These are phyloP conservation scores for Amanita polypyramis DNA, from an alignment of 768 basidiomycete species.

Conservation along the genomic window DNA sequence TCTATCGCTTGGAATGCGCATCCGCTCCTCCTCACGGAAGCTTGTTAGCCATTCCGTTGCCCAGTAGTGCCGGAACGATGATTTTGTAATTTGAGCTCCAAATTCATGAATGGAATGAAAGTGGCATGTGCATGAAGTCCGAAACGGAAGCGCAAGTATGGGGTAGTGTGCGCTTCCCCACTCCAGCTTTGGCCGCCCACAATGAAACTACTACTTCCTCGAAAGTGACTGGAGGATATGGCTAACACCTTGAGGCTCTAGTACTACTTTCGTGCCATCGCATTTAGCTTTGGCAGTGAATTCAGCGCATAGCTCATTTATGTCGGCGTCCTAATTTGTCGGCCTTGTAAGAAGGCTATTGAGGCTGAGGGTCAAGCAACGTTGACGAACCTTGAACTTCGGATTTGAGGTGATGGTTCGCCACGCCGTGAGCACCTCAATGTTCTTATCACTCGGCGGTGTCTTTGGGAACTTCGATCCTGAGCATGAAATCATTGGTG, in stretches of 20 bases:
- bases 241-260: conserved; percentile 46
- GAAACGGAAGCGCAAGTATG: not conserved
- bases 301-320: conserved; percentile 69
- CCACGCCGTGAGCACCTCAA: conserved; percentile 77
- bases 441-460: conserved; percentile 56
- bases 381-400: conserved; percentile 51
- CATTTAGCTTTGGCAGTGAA: conserved; percentile 77
- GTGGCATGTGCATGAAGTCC: not conserved
- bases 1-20: not conserved
- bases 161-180: not conserved
- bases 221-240: conserved; percentile 30
- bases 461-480: conserved; percentile 63
- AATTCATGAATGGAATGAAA: not conserved
- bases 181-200: not conserved
- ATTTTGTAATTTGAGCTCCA: not conserved
- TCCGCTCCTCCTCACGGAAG: not conserved
- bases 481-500: conserved; percentile 53
- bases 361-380: conserved; percentile 8
- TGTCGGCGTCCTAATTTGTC: conserved; percentile 52
- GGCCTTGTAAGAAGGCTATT: conserved; percentile 5
- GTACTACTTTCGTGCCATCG: conserved; percentile 75
- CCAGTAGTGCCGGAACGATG: not conserved
- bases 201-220: not conserved
- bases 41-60: not conserved
- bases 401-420: conserved; percentile 64